These are phyloP conservation scores for Taxillus chinensis DNA, from an alignment of 164 flowering plant species.

Conservation along the genomic window DNA sequence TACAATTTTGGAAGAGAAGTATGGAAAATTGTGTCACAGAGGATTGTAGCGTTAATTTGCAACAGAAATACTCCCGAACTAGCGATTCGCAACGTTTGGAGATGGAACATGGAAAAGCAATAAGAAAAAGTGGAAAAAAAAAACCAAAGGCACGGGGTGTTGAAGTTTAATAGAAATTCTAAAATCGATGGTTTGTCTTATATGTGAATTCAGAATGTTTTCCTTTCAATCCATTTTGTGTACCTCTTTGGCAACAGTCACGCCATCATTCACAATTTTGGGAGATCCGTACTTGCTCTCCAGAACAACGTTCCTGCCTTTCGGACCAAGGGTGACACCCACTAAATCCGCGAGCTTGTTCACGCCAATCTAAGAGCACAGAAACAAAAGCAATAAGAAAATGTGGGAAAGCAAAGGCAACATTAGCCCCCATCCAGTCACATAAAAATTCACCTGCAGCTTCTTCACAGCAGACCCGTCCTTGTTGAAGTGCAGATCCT, in stretches of 20 bases:
- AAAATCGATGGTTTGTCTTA: too few species aligned
- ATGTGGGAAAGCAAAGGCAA: background rate
- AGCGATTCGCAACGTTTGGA: too few species aligned
- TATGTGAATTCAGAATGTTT: too few species aligned
- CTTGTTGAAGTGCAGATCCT: conserved; percentile 89
- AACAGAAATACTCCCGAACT: too few species aligned
- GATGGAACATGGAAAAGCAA: too few species aligned
- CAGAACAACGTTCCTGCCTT: conserved; percentile 92
- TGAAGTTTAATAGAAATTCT: too few species aligned
- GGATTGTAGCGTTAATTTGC: too few species aligned
- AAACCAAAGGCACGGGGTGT: too few species aligned
- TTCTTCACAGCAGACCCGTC: conserved; percentile 87
- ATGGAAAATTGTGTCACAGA: too few species aligned
- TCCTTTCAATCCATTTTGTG: background rate
- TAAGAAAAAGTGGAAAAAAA: too few species aligned
- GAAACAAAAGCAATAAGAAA: background rate
- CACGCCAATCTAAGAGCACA: conserved; percentile 56
- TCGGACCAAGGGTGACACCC: conserved; percentile 97
- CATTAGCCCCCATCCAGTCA: background rate
- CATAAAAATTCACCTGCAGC: conserved; percentile 49
- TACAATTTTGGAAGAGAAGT: too few species aligned
- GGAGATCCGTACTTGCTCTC: conserved; percentile 99
- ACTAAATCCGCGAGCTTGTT: conserved; percentile 98
- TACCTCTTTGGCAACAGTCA: conserved; percentile 91
- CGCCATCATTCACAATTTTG: conserved; percentile 95